phyloP scores from a whole-genome alignment of 352 stramenopile species.

The Phytopythium mirpurense region DNA sequence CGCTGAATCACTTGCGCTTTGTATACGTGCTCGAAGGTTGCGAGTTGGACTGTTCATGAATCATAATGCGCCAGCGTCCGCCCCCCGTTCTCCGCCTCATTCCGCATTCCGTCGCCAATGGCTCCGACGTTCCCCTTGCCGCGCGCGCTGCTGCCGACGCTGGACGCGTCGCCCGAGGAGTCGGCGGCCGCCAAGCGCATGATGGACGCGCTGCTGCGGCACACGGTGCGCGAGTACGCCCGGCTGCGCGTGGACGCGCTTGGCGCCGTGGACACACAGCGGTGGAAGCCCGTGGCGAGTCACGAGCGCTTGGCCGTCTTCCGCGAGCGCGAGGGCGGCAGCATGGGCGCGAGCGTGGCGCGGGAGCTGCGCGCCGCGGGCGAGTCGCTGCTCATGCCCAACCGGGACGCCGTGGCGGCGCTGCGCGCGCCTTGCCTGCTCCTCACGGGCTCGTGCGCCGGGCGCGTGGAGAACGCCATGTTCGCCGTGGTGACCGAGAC shows the following conservation, averaged over 20 bases:
- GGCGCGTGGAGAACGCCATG: conserved; percentile 52
- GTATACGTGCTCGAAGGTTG: too few relatives aligned
- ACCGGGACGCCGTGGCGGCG: conserved; percentile 24
- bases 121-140: conserved; percentile 43
- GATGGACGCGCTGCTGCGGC: conserved; percentile 33
- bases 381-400: conserved; percentile 21
- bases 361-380: conserved; percentile 15
- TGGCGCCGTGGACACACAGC: conserved; percentile 26
- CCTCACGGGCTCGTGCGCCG: conserved; percentile 37
- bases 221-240: conserved; percentile 46
- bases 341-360: conserved; percentile 20
- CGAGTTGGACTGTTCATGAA: too few relatives aligned
- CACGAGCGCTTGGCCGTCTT: conserved; percentile 47
- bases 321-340: conserved; percentile 28
- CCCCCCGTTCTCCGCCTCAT: too few relatives aligned
- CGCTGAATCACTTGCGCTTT: too few relatives aligned
- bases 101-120: too few relatives aligned
- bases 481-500: conserved; percentile 46
- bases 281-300: conserved; percentile 38
- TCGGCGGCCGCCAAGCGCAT: conserved; percentile 29
- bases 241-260: conserved; percentile 26
- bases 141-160: conserved; percentile 32
- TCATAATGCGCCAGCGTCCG: too few relatives aligned
- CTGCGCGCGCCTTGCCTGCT: conserved; percentile 34
- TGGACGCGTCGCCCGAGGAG: conserved; percentile 34